Evolutionary conservation across 2,329 filamentous ascomycete genomes (phyloP), one percentile per base, ranked within the genome.

Genomic region (Aspergillus neotritici): DNA sequence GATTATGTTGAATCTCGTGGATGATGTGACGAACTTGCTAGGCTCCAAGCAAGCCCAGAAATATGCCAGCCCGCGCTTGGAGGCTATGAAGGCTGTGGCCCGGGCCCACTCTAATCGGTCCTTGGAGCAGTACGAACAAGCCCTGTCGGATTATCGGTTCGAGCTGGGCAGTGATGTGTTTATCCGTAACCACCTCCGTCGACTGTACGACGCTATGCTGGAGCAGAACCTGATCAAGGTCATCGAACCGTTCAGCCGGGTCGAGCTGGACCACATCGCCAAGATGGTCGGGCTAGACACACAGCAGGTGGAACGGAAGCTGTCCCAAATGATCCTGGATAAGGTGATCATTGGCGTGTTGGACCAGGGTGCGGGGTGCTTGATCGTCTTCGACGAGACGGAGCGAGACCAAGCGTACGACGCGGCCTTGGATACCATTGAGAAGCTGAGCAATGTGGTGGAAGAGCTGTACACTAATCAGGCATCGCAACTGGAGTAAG

Each of bases 161-260:
- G 90, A 97, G 74, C 83, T 98, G 10, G 91, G 90, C 56, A 86
- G 86, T 67, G 93, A 98, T 64, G 80, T 87, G 48, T 98, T 98
- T 74, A 94, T 98, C 69, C 88, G 91, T 51, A 95, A 93, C 70
- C 93, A 98, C 72, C 83, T 98, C 55, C 87, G 90, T 48, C 85
- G 89, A 39, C 78, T 98, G 40, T 98, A 98, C 73, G 93, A 98
- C 69, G 88, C 90, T 65, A 96, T 98, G 89, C 72, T 98, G 63
- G 93, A 98, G 76, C 93, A 98, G 78, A 98, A 98, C 70, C 79
- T 98, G 33, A 94, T 97, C 79, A 97, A 98, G 77, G 93, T 98
- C 51, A 98, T 98, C 64, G 93, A 98, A 77, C 93, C 93, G 15
- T 98, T 97, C 73, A 94, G 87, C 61, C 82, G 90, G 50, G 93